Conservation (phyloP, 176 grass and related monocot species). For the Rhynchospora tenuis region DNA sequence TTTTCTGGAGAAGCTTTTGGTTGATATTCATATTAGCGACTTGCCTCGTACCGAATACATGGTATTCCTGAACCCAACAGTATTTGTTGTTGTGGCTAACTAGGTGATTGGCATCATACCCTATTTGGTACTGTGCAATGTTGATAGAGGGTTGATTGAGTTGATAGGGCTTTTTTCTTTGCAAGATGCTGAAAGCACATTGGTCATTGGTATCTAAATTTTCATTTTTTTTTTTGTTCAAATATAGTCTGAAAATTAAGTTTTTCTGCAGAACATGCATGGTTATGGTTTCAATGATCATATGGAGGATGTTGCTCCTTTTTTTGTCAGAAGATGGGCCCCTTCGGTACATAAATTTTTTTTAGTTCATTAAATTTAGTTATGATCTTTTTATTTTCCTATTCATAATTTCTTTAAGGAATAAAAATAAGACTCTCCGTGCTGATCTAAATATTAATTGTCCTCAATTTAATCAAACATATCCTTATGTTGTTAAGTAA, state of each 20-base stretch:
- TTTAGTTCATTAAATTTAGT: neutral
- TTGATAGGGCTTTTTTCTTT: neutral
- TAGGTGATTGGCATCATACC: neutral
- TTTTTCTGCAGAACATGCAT: slow-evolving; percentile 55
- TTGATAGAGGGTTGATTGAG: neutral
- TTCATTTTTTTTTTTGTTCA: neutral
- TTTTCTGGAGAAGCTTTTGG: neutral
- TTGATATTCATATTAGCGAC: neutral
- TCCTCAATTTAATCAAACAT: neutral
- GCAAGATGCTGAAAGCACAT: neutral
- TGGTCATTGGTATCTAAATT: neutral
- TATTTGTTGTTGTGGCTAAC: neutral
- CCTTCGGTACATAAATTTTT: slow-evolving; percentile 49
- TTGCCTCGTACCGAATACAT: neutral
- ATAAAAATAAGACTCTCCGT: neutral
- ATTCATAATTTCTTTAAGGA: neutral
- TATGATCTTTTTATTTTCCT: neutral
- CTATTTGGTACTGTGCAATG: neutral
- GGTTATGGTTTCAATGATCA: slow-evolving; percentile 65
- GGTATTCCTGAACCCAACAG: neutral
- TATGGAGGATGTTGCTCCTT: slow-evolving; percentile 63
- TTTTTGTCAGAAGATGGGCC: slow-evolving; percentile 83
- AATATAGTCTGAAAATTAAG: neutral
- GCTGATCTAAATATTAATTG: neutral
- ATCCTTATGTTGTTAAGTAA: neutral